A percentile compares a stretch with the other conserved stretches of the same genome.
Conservation (phyloP, 129 eudicot genomes). For the Tagetes patula region DNA sequence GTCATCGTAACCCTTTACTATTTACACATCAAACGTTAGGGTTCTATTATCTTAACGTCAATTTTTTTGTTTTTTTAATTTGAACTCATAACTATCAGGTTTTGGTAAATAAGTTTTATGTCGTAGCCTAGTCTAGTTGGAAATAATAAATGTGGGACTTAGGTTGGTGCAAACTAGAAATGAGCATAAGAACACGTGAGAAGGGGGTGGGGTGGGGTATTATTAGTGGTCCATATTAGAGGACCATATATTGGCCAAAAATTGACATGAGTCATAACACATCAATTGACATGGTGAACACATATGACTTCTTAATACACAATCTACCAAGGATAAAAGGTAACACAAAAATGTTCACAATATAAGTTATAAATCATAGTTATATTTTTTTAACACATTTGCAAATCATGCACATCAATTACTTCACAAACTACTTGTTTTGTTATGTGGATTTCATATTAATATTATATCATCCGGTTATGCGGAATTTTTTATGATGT, state of each 20-base stretch:
- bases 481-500: too few relatives aligned
- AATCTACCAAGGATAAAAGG: conserved; percentile 14
- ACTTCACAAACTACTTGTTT: too few relatives aligned
- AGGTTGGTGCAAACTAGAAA: conserved; percentile 13
- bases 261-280: conserved; percentile 20
- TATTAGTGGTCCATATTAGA: conserved; percentile 21
- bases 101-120: neutral
- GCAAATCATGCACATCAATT: too few relatives aligned
- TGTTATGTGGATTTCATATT: too few relatives aligned
- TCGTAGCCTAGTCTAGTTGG: neutral
- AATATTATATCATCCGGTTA: too few relatives aligned
- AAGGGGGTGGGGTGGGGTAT: conserved; percentile 7
- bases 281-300: conserved; percentile 18
- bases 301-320: conserved; percentile 3
- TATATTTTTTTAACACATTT: too few relatives aligned
- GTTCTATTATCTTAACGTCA: neutral
- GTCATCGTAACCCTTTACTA: neutral
- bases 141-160: conserved; percentile 19
- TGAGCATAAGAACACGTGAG: conserved; percentile 19
- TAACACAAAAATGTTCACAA: neutral
- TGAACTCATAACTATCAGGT: neutral
- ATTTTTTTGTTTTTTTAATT: neutral
- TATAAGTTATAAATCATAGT: too few relatives aligned
- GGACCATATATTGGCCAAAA: conserved; percentile 26
- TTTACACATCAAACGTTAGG: neutral